A percentile compares a stretch with the other conserved stretches of the same genome.
phyloP scores from a whole-genome alignment of 176 grass and related monocot genomes.

The Cocos nucifera region DNA sequence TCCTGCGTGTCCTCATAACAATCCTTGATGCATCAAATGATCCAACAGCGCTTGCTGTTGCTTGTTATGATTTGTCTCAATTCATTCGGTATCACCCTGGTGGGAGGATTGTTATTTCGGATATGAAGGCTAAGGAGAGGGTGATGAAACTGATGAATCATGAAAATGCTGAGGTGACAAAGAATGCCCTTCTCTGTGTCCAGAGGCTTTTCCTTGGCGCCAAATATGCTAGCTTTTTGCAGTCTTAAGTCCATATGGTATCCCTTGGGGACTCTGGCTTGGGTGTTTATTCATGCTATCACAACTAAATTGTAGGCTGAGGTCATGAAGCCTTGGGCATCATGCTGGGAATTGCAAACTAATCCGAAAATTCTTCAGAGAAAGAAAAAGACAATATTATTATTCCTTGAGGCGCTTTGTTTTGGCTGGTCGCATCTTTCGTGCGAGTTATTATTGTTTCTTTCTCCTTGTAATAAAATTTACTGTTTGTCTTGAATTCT shows the following conservation, averaged over 20 bases:
- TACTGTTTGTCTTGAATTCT: background rate
- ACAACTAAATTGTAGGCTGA: too few relatives aligned
- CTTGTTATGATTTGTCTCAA: conserved; percentile 89
- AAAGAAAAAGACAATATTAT: conserved; percentile 17
- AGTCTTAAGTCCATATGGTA: conserved; percentile 28
- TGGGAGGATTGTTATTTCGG: conserved; percentile 51
- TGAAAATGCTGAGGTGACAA: conserved; percentile 74
- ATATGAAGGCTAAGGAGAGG: conserved; percentile 86
- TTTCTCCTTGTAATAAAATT: conserved; percentile 58
- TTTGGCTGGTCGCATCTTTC: conserved; percentile 27
- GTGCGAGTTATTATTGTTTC: conserved; percentile 35
- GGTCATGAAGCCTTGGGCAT: background rate
- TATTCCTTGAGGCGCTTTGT: conserved; percentile 26
- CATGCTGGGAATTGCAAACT: conserved; percentile 20
- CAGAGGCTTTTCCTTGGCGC: conserved; percentile 98
- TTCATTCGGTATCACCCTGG: conserved; percentile 92
- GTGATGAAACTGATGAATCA: conserved; percentile 97
- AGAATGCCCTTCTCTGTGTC: conserved; percentile 65
- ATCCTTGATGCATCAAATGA: conserved; percentile 71
- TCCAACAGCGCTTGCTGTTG: conserved; percentile 71
- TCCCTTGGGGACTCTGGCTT: conserved; percentile 4
- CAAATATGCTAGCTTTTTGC: conserved; percentile 86
- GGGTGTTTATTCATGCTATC: too few relatives aligned
- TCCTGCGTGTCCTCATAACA: conserved; percentile 75
- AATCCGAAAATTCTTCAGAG: conserved; percentile 3